Evolutionary conservation across 2,329 filamentous ascomycete species (phyloP).

Genomic region (Ophioceras dolichostomum): DNA sequence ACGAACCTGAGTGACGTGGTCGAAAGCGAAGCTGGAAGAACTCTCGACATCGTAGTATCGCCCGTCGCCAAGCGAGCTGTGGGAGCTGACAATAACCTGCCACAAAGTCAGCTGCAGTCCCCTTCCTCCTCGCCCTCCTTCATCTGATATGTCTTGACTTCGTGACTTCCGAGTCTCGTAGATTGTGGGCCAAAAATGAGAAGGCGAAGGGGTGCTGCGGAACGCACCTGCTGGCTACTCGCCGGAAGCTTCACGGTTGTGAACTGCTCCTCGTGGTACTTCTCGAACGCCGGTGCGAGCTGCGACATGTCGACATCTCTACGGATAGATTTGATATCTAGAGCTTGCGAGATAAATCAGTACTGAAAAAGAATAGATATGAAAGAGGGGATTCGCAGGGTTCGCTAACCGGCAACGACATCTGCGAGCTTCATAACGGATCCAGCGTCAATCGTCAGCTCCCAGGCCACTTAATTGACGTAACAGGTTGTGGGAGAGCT

Average conservation of each 20-base stretch:
- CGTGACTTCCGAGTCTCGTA: too few species aligned
- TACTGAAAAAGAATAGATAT: too few species aligned
- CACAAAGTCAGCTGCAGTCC: too few species aligned
- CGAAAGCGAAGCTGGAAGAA: slow-evolving; percentile 77
- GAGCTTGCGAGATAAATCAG: too few species aligned
- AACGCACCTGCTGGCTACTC: slow-evolving; percentile 49
- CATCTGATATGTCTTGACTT: too few species aligned
- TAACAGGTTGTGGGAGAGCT: slow-evolving; percentile 14
- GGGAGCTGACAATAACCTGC: slow-evolving; percentile 68
- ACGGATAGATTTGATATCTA: slow-evolving; percentile 82
- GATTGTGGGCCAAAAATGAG: neutral
- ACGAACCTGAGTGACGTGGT: slow-evolving; percentile 50
- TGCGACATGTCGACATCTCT: slow-evolving; percentile 57
- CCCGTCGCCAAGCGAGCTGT: slow-evolving; percentile 69
- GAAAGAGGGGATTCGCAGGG: too few species aligned
- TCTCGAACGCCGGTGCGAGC: slow-evolving; percentile 74
- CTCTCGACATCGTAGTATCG: slow-evolving; percentile 86
- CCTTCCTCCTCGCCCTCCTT: neutral
- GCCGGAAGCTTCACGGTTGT: slow-evolving; percentile 80
- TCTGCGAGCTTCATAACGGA: slow-evolving; percentile 56
- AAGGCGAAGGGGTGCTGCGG: neutral
- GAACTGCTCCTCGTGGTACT: slow-evolving; percentile 95
- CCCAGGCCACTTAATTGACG: neutral
- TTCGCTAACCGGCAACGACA: slow-evolving; percentile 64
- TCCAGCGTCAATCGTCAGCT: slow-evolving; percentile 1